These are phyloP conservation scores for Aspergillus tamarii DNA, from an alignment of 2,329 filamentous ascomycete species.

Conservation along the genomic window DNA sequence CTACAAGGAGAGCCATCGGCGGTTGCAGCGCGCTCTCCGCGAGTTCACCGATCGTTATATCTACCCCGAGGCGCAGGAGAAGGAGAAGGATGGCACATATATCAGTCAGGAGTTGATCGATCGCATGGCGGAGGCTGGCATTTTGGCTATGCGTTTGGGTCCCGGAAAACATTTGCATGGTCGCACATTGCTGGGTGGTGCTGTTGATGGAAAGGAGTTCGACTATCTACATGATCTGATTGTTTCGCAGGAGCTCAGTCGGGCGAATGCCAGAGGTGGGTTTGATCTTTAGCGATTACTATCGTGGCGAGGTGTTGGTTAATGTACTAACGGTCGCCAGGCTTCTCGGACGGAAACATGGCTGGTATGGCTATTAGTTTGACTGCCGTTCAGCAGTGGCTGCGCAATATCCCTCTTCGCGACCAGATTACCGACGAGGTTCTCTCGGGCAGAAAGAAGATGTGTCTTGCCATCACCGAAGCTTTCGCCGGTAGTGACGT, in stretches of 20 bases:
- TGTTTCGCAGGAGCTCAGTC: conserved; percentile 70
- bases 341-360: conserved; percentile 86
- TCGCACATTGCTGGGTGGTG: conserved; percentile 68
- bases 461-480: conserved; percentile 85
- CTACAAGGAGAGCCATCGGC: conserved; percentile 74
- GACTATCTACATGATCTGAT: conserved; percentile 88
- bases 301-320: neutral
- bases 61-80: conserved; percentile 73
- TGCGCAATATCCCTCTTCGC: conserved; percentile 68
- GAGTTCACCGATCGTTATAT: conserved; percentile 73
- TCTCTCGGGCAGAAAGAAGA: conserved; percentile 81
- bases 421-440: conserved; percentile 71
- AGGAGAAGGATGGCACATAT: conserved; percentile 73
- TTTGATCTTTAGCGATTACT: neutral
- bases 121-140: conserved; percentile 71
- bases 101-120: conserved; percentile 74
- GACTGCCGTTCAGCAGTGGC: conserved; percentile 79
- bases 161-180: conserved; percentile 81
- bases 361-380: conserved; percentile 83
- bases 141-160: conserved; percentile 81
- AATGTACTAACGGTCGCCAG: conserved; percentile 17
- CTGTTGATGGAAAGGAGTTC: conserved; percentile 75
- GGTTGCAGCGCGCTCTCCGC: conserved; percentile 70
- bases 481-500: conserved; percentile 86
- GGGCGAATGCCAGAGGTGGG: conserved; percentile 67